Conservation (phyloP, 495 filamentous ascomycete species). For the Astrothelium macrocarpum region DNA sequence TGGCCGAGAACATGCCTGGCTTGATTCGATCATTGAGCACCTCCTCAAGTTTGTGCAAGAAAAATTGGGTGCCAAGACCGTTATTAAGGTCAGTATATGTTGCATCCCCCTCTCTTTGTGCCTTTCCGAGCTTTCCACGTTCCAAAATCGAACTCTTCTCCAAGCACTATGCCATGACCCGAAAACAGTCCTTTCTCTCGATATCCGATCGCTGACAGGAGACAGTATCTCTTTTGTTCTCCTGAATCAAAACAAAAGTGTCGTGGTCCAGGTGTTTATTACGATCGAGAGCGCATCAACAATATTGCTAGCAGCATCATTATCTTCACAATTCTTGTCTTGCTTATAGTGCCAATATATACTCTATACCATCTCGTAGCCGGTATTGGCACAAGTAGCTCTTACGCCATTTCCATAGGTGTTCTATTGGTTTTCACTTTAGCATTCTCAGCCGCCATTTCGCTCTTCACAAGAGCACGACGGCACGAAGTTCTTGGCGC, state of each 20-base stretch:
- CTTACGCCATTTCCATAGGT: constrained; percentile 15
- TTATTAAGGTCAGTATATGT: constrained; percentile 17
- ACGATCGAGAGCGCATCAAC: constrained; percentile 14
- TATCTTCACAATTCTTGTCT: constrained; percentile 17
- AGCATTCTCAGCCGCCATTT: constrained; percentile 24
- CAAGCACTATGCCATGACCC: not conserved
- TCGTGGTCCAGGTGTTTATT: constrained; percentile 7
- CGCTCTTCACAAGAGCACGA: constrained; percentile 27
- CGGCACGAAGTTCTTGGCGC: constrained; percentile 31
- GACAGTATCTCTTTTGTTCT: constrained; percentile 18
- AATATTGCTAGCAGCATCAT: constrained; percentile 17
- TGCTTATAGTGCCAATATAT: constrained; percentile 25
- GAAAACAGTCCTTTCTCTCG: not conserved
- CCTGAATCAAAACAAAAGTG: constrained; percentile 8
- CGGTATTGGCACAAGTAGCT: not conserved
- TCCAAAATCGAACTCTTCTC: not conserved
- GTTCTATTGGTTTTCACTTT: constrained; percentile 28
- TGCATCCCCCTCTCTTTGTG: not conserved
- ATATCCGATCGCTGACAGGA: not conserved
- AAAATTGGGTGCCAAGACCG: not conserved
- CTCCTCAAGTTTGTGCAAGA: constrained; percentile 12
- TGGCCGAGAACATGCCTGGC: constrained; percentile 21
- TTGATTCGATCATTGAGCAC: constrained; percentile 18
- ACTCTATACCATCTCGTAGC: constrained; percentile 19
- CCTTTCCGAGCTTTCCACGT: not conserved